These are phyloP conservation scores for Cucurbita maxima DNA, from an alignment of 306 rosid species.

Conservation along the genomic window DNA sequence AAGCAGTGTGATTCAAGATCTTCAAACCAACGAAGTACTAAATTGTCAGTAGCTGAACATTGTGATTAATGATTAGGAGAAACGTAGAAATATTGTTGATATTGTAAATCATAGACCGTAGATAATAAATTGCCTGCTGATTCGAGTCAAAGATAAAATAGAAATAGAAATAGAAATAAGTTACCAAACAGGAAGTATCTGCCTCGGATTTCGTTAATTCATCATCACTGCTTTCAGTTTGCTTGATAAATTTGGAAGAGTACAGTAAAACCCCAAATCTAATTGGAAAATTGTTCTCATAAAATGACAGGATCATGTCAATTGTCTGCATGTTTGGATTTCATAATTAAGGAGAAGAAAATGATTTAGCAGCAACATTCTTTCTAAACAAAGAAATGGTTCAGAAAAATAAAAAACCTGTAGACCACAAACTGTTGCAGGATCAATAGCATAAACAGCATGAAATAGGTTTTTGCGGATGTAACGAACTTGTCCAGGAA, in stretches of 20 bases:
- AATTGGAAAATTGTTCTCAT: constrained; percentile 68
- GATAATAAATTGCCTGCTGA: background rate
- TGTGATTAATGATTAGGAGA: background rate
- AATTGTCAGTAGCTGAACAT: background rate
- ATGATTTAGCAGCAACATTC: constrained; percentile 15
- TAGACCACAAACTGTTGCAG: constrained; percentile 63
- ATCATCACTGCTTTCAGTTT: constrained; percentile 25
- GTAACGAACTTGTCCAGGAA: constrained; percentile 90
- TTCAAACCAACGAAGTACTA: background rate
- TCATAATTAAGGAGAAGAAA: constrained; percentile 8
- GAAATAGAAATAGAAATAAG: constrained; percentile 7
- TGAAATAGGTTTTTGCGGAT: constrained; percentile 92
- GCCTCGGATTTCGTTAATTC: constrained; percentile 29
- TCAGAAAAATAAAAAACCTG: constrained; percentile 43
- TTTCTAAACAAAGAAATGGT: constrained; percentile 2
- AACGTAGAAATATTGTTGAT: background rate
- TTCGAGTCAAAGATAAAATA: background rate
- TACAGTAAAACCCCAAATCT: constrained; percentile 79
- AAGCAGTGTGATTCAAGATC: background rate
- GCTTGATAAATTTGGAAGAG: constrained; percentile 63
- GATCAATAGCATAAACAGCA: constrained; percentile 80
- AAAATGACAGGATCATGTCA: constrained; percentile 54
- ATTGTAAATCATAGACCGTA: background rate
- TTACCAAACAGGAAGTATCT: constrained; percentile 65
- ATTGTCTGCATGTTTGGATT: constrained; percentile 54